Conservation (phyloP, 2,329 filamentous ascomycete species). For the Graphilbum sp. region DNA sequence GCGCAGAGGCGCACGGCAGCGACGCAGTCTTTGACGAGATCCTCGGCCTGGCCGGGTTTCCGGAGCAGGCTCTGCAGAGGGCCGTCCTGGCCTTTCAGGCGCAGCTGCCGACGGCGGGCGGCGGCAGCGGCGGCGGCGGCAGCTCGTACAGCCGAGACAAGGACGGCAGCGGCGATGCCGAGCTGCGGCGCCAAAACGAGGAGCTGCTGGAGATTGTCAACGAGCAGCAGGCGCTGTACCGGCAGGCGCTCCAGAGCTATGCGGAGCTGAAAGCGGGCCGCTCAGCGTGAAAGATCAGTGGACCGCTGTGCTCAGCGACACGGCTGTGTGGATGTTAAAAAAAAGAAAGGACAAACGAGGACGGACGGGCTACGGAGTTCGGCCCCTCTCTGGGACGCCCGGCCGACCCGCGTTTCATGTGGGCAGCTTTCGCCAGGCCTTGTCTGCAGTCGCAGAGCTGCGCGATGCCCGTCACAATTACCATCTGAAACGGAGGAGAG, state of each 20-base stretch:
- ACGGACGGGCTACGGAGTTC: too few species aligned
- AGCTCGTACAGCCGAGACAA: background rate
- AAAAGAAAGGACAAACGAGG: too few species aligned
- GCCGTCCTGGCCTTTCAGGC: conserved; percentile 31
- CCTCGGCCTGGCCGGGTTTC: conserved; percentile 30
- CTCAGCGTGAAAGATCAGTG: too few species aligned
- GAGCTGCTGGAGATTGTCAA: conserved; percentile 23
- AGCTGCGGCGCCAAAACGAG: conserved; percentile 19
- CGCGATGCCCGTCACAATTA: too few species aligned
- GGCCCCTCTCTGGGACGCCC: too few species aligned
- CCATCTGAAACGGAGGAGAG: too few species aligned
- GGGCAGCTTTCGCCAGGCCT: too few species aligned
- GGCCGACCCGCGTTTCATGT: too few species aligned
- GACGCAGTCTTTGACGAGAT: conserved; percentile 23
- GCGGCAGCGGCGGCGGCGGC: background rate
- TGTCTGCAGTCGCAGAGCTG: too few species aligned
- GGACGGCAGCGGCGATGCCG: conserved; percentile 14
- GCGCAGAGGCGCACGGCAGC: conserved; percentile 9
- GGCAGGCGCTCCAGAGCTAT: conserved; percentile 15
- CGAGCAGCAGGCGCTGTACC: conserved; percentile 19
- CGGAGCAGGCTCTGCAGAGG: conserved; percentile 27
- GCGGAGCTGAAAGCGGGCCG: conserved; percentile 12
- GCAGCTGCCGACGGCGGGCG: conserved; percentile 2
- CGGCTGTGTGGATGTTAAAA: too few species aligned
- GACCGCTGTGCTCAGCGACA: too few species aligned